Evolutionary conservation across 768 basidiomycete species (phyloP).

Genomic region (Tylopilus intermedius): DNA sequence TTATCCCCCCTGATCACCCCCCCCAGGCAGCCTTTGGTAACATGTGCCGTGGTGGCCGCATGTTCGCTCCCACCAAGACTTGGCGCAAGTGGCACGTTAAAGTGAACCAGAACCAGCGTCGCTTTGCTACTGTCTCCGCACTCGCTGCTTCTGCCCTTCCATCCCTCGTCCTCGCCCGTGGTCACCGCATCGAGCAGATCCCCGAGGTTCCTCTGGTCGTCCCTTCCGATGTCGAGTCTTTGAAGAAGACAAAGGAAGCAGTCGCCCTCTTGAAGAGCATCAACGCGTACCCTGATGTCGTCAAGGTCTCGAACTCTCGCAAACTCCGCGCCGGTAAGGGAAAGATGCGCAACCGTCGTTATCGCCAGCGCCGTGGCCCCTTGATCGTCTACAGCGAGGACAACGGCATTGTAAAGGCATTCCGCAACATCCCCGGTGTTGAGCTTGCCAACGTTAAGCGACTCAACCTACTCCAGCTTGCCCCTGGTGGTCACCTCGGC

Average conservation of each 20-base stretch:
- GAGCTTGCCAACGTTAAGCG: constrained; percentile 92
- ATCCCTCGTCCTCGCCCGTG: constrained; percentile 96
- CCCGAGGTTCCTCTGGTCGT: constrained; percentile 96
- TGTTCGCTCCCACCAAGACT: constrained; percentile 99
- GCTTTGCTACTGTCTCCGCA: constrained; percentile 96
- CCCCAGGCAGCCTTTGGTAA: constrained; percentile 94
- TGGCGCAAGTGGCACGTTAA: constrained; percentile 99
- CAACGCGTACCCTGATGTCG: constrained; percentile 85
- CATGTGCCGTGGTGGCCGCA: constrained; percentile 99
- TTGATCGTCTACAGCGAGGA: constrained; percentile 97
- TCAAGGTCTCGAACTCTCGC: constrained; percentile 96
- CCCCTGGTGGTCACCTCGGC: constrained; percentile 98
- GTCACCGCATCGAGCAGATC: constrained; percentile 96
- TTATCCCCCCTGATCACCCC: constrained; percentile 1
- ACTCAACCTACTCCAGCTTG: constrained; percentile 97
- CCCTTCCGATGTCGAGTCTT: constrained; percentile 70
- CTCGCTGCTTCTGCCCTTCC: constrained; percentile 94
- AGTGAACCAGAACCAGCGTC: constrained; percentile 98
- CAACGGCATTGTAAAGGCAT: constrained; percentile 94
- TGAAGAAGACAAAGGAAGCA: constrained; percentile 96
- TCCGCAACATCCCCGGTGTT: constrained; percentile 98
- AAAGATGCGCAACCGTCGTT: constrained; percentile 93
- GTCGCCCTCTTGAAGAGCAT: constrained; percentile 88
- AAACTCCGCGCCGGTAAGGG: constrained; percentile 97
- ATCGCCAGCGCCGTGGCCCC: constrained; percentile 96